Evolutionary conservation across 192 early-diverging fungal genomes (phyloP).

Genomic region (Gigaspora rosea): DNA sequence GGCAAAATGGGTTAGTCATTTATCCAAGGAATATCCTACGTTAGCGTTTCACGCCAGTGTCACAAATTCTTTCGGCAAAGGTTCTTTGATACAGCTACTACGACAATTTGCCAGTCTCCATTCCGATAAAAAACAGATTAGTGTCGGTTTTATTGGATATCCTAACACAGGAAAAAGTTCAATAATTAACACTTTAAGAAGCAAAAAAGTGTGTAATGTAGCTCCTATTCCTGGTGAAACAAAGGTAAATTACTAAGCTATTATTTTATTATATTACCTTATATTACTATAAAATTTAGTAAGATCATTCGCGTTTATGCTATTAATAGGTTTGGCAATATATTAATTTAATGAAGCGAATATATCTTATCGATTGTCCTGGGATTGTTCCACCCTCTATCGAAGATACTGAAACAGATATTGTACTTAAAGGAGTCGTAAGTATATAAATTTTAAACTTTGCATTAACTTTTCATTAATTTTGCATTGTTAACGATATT

Average conservation of each 20-base stretch:
- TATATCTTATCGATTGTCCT: conserved; percentile 99
- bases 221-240: conserved; percentile 99
- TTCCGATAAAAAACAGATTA: conserved; percentile 97
- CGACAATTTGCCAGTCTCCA: conserved; percentile 95
- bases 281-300: not conserved
- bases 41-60: conserved; percentile 98
- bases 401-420: conserved; percentile 91
- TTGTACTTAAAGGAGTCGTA: conserved; percentile 96
- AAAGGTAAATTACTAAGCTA: conserved; percentile 38
- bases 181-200: conserved; percentile 96
- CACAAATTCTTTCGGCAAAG: conserved; percentile 99
- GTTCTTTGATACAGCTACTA: conserved; percentile 95
- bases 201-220: conserved; percentile 97
- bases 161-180: conserved; percentile 97
- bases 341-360: conserved; percentile 96
- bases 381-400: conserved; percentile 90
- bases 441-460: not conserved
- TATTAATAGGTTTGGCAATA: conserved; percentile 87
- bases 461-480: not conserved
- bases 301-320: not conserved
- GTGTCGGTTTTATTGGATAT: conserved; percentile 97
- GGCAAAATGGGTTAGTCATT: conserved; percentile 91
- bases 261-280: not conserved
- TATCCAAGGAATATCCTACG: conserved; percentile 92
- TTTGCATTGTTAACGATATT: not conserved